Evolutionary conservation across 768 basidiomycete species (phyloP).

Genomic region (Peribolospora baueri): DNA sequence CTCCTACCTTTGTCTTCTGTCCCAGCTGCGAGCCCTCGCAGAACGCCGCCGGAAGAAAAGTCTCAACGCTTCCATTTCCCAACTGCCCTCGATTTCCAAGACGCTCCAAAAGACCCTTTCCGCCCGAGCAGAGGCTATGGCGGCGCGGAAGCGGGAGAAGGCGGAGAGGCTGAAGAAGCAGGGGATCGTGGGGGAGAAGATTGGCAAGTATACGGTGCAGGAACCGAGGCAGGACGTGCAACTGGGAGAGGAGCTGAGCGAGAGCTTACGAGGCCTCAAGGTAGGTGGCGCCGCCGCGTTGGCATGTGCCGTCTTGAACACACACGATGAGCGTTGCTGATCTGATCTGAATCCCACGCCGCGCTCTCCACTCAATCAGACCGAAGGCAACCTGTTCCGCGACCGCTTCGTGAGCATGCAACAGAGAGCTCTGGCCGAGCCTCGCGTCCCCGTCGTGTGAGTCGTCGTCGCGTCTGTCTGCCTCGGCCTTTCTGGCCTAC

Average conservation of each 20-base stretch:
- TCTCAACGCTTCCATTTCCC: no score
- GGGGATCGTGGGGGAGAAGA: slow-evolving; percentile 45
- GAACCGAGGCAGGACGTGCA: slow-evolving; percentile 54
- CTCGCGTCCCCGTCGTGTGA: slow-evolving; percentile 53
- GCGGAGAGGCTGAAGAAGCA: slow-evolving; percentile 29
- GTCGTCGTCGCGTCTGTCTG: slow-evolving; percentile 14
- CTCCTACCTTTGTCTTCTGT: no score
- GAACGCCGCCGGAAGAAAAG: no score
- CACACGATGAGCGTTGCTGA: neutral
- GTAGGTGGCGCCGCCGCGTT: slow-evolving; percentile 23
- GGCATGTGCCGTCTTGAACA: no score
- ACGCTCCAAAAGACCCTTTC: no score
- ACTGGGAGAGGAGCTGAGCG: slow-evolving; percentile 66
- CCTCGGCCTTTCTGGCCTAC: neutral
- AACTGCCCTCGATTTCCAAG: no score
- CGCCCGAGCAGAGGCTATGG: no score
- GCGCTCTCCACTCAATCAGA: slow-evolving; percentile 24
- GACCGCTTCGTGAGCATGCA: slow-evolving; percentile 73
- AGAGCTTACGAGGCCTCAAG: slow-evolving; percentile 60
- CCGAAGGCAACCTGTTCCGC: slow-evolving; percentile 77
- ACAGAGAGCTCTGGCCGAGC: slow-evolving; percentile 65
- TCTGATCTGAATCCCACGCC: neutral
- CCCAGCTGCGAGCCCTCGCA: no score
- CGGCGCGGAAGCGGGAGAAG: no score
- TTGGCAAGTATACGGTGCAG: slow-evolving; percentile 59